Evolutionary conservation across 192 early-diverging fungal species (phyloP).

Genomic region (Coemansia sp.): DNA sequence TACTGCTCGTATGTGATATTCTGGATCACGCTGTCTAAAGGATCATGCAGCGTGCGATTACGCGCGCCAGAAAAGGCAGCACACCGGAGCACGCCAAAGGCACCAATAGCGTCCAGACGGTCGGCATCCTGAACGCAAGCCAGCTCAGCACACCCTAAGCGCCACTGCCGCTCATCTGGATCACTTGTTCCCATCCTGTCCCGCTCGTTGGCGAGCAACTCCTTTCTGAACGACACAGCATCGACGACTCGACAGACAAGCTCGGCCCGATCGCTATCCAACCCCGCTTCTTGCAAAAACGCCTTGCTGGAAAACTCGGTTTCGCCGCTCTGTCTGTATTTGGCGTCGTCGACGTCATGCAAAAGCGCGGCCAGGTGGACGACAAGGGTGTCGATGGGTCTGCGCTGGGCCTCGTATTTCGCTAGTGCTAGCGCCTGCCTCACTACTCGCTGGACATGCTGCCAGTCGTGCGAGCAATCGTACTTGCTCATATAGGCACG

Average conservation of each 20-base stretch:
- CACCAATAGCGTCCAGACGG: conserved; percentile 70
- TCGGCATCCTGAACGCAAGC: conserved; percentile 74
- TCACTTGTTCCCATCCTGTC: conserved; percentile 21
- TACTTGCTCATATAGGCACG: conserved; percentile 62
- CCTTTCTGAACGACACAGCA: conserved; percentile 65
- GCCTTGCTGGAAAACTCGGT: conserved; percentile 47
- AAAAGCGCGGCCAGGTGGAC: conserved; percentile 67
- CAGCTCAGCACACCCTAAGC: conserved; percentile 57
- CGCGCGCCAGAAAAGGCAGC: conserved; percentile 69
- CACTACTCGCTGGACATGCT: conserved; percentile 67
- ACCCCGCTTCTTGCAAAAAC: conserved; percentile 52
- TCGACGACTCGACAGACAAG: conserved; percentile 59
- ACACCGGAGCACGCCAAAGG: conserved; percentile 71
- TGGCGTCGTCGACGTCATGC: conserved; percentile 70
- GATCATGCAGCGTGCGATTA: conserved; percentile 58
- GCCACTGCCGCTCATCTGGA: conserved; percentile 51
- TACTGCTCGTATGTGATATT: conserved; percentile 65
- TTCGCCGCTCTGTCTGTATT: conserved; percentile 55
- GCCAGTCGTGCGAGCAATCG: conserved; percentile 70
- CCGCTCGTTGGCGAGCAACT: conserved; percentile 54
- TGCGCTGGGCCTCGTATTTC: conserved; percentile 20
- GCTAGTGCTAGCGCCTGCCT: conserved; percentile 53
- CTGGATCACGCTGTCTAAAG: conserved; percentile 49
- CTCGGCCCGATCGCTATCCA: conserved; percentile 46
- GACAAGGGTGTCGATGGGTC: conserved; percentile 54